Percentiles rank a stretch among this genome's conserved stretches.
Conservation (phyloP, 208 protist genomes). For the Trypanosoma rangeli region DNA sequence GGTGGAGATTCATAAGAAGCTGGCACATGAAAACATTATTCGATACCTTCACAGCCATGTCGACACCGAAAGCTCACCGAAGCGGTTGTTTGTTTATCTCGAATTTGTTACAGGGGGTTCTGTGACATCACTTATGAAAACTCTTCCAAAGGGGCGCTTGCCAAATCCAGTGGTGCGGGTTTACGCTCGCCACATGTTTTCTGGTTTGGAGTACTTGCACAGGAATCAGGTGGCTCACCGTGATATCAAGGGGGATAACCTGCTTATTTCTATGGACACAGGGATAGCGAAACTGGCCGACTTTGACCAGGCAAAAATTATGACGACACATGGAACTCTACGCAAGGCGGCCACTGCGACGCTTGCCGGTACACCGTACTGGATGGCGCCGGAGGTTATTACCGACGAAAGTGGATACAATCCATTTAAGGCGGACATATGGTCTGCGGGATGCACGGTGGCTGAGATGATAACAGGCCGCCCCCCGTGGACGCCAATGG, state of each 20-base stretch:
- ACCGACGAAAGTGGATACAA: slow-evolving; percentile 90
- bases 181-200: slow-evolving; percentile 89
- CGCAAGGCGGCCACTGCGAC: slow-evolving; percentile 88
- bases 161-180: slow-evolving; percentile 78
- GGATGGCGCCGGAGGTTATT: slow-evolving; percentile 93
- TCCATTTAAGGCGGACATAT: slow-evolving; percentile 90
- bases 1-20: slow-evolving; percentile 88
- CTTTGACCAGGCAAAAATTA: slow-evolving; percentile 96
- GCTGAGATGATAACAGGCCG: slow-evolving; percentile 91
- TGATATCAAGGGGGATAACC: slow-evolving; percentile 92
- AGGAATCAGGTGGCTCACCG: slow-evolving; percentile 88
- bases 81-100: slow-evolving; percentile 88
- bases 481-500: slow-evolving; percentile 79
- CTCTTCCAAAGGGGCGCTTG: slow-evolving; percentile 69
- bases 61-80: slow-evolving; percentile 76
- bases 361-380: slow-evolving; percentile 87
- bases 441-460: slow-evolving; percentile 90
- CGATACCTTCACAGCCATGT: slow-evolving; percentile 87
- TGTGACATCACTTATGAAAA: slow-evolving; percentile 89
- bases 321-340: slow-evolving; percentile 87
- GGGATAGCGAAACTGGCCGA: slow-evolving; percentile 97
- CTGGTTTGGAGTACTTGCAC: slow-evolving; percentile 85
- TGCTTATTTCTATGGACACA: slow-evolving; percentile 93
- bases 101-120: slow-evolving; percentile 93
- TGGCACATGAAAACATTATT: slow-evolving; percentile 92